phyloP scores from a whole-genome alignment of 768 basidiomycete species.

The Suillus paluster region DNA sequence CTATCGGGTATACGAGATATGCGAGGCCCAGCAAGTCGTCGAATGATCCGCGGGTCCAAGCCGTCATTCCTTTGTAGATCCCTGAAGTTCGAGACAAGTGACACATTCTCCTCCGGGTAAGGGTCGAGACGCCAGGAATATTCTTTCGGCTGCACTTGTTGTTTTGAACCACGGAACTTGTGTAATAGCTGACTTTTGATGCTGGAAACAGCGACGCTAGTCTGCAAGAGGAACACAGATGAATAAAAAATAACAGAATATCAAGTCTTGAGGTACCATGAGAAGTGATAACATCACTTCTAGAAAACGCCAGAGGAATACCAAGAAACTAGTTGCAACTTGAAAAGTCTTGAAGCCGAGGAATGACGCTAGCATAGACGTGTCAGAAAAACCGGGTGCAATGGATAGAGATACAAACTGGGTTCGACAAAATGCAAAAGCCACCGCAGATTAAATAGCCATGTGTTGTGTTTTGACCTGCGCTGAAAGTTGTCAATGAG shows the following conservation, averaged over 20 bases:
- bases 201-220: slow-evolving; percentile 39
- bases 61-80: neutral
- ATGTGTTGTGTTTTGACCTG: neutral
- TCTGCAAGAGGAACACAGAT: slow-evolving; percentile 30
- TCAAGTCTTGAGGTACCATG: slow-evolving; percentile 41
- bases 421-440: slow-evolving; percentile 30
- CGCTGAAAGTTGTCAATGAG: slow-evolving; percentile 25
- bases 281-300: slow-evolving; percentile 42
- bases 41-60: slow-evolving; percentile 12
- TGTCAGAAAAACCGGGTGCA: neutral
- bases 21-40: slow-evolving; percentile 26
- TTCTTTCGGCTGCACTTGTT: neutral
- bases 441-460: slow-evolving; percentile 7
- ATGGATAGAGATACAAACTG: slow-evolving; percentile 21
- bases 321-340: slow-evolving; percentile 26
- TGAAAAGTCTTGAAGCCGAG: slow-evolving; percentile 34
- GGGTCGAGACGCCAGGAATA: neutral
- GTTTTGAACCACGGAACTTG: slow-evolving; percentile 6
- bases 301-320: slow-evolving; percentile 34
- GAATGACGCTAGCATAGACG: neutral
- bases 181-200: slow-evolving; percentile 26
- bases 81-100: neutral
- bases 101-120: neutral
- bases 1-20: slow-evolving; percentile 54
- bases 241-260: neutral